phyloP scores from a whole-genome alignment of 1,139 yeast genomes.

The Saccharomyces hybrid region DNA sequence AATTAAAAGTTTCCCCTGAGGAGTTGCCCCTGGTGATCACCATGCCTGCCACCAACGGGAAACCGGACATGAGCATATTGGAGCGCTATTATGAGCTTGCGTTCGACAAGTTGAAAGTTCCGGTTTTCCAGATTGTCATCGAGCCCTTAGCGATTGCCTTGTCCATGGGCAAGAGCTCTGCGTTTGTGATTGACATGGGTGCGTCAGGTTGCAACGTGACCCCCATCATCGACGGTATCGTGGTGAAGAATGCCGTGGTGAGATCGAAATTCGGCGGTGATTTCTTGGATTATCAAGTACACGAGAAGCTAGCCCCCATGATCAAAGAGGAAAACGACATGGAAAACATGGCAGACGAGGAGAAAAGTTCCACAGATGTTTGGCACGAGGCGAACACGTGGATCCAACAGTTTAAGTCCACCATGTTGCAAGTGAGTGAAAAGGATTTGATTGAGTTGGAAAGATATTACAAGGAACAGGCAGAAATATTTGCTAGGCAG shows the following conservation, averaged over 20 bases:
- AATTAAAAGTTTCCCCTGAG: constrained; percentile 40
- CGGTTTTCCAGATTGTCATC: constrained; percentile 57
- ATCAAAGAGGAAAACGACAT: not conserved
- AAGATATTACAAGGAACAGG: constrained; percentile 21
- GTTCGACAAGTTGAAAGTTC: constrained; percentile 57
- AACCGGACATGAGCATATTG: constrained; percentile 29
- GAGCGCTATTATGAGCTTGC: constrained; percentile 49
- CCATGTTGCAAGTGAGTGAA: constrained; percentile 26
- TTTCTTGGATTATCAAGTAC: constrained; percentile 49
- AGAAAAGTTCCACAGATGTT: constrained; percentile 9
- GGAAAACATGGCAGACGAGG: not conserved
- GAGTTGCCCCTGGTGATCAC: constrained; percentile 61
- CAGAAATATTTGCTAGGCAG: constrained; percentile 16
- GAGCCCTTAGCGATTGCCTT: constrained; percentile 64
- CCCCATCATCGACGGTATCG: constrained; percentile 63
- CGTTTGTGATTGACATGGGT: constrained; percentile 64
- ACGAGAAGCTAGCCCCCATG: constrained; percentile 26
- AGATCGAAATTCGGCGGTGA: constrained; percentile 65
- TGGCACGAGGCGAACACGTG: constrained; percentile 27
- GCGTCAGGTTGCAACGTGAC: constrained; percentile 54
- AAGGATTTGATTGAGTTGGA: constrained; percentile 25
- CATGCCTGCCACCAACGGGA: constrained; percentile 49
- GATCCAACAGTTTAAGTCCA: constrained; percentile 27
- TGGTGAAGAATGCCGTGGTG: constrained; percentile 50
- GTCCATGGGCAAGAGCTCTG: constrained; percentile 59